phyloP scores from a whole-genome alignment of 23 red algal genomes.

The Chondrus crispus region DNA sequence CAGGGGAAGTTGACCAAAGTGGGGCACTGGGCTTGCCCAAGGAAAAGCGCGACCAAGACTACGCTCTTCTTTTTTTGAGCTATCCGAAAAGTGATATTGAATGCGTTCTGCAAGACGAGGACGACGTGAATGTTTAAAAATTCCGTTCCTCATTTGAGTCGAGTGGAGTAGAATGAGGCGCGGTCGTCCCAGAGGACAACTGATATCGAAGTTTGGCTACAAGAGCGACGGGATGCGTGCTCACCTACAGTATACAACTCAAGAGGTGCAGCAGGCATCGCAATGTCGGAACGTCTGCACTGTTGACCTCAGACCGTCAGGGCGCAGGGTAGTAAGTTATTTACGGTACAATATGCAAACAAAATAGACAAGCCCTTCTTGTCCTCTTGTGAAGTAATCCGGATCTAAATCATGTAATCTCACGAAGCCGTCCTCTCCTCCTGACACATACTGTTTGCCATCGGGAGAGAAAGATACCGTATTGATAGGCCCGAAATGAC shows the following conservation, averaged over 20 bases:
- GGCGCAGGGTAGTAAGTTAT: background rate
- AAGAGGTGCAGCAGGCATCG: too few relatives aligned
- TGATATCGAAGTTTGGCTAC: too few relatives aligned
- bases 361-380: slow-evolving; percentile 56
- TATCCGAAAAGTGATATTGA: slow-evolving; percentile 82
- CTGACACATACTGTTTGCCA: slow-evolving; percentile 79
- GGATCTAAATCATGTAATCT: slow-evolving; percentile 93
- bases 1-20: slow-evolving; percentile 60
- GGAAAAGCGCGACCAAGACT: slow-evolving; percentile 76
- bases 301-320: background rate
- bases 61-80: slow-evolving; percentile 87
- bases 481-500: slow-evolving; percentile 99
- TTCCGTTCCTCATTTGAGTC: slow-evolving; percentile 86
- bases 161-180: slow-evolving; percentile 91
- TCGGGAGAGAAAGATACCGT: slow-evolving; percentile 87
- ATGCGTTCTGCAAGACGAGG: slow-evolving; percentile 83
- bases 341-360: background rate
- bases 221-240: too few relatives aligned
- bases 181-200: slow-evolving; percentile 82
- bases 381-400: slow-evolving; percentile 75
- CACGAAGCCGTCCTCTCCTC: slow-evolving; percentile 97
- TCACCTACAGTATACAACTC: too few relatives aligned
- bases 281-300: too few relatives aligned
- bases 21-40: slow-evolving; percentile 82
- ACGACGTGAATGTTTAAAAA: slow-evolving; percentile 95